These are phyloP conservation scores for Cantharellus anzutake DNA, from an alignment of 768 basidiomycete species.

Conservation along the genomic window DNA sequence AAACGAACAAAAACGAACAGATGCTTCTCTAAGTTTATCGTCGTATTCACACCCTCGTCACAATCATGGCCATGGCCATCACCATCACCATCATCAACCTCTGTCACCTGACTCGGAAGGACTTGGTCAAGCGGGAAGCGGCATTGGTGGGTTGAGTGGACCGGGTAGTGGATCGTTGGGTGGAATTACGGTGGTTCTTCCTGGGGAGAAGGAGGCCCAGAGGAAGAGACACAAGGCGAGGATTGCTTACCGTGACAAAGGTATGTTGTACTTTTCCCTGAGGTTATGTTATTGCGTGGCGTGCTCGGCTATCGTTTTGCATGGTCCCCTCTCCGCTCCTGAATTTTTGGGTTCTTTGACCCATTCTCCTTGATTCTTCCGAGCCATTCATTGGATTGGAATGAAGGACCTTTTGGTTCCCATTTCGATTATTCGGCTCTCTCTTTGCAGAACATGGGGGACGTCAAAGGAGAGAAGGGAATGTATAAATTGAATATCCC, in stretches of 20 bases:
- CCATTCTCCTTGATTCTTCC: background rate
- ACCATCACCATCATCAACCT: too few species aligned
- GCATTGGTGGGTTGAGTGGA: background rate
- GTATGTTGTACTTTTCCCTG: background rate
- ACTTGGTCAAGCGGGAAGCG: background rate
- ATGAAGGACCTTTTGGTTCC: too few species aligned
- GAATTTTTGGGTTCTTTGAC: background rate
- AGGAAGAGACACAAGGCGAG: slow-evolving; percentile 5
- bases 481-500: too few species aligned
- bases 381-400: too few species aligned
- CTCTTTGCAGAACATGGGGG: too few species aligned
- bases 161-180: background rate
- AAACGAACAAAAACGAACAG: slow-evolving; percentile 58
- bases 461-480: too few species aligned
- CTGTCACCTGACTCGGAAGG: too few species aligned
- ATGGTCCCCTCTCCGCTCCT: background rate
- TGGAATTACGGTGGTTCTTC: slow-evolving; percentile 7
- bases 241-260: slow-evolving; percentile 6
- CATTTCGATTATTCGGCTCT: too few species aligned
- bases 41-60: too few species aligned
- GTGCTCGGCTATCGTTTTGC: background rate
- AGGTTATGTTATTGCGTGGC: background rate
- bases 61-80: background rate
- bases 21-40: slow-evolving; percentile 13
- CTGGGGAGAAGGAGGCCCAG: slow-evolving; percentile 1